Conservation (phyloP, 495 filamentous ascomycete species). For the Podospora comata region DNA sequence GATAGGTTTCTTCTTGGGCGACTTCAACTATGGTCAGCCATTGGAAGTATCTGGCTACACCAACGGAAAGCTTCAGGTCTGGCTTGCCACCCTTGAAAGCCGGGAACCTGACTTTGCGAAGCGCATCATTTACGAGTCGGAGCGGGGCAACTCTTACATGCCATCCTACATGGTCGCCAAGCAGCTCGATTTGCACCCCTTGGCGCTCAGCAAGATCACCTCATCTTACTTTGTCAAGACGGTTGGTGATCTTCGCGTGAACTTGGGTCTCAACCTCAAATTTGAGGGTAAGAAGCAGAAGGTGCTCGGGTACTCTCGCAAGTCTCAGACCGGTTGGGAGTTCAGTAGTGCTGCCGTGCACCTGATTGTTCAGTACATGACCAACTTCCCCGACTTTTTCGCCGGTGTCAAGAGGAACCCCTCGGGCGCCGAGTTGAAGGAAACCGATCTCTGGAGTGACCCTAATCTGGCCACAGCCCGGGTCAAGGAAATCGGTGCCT, state of each 20-base stretch:
- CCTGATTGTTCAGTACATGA: constrained; percentile 84
- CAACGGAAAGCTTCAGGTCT: constrained; percentile 69
- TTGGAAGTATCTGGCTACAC: constrained; percentile 75
- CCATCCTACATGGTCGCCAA: constrained; percentile 85
- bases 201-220: constrained; percentile 92
- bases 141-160: constrained; percentile 67
- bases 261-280: constrained; percentile 93
- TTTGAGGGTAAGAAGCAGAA: constrained; percentile 94
- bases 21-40: constrained; percentile 88
- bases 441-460: constrained; percentile 82
- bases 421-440: constrained; percentile 46
- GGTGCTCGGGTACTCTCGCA: constrained; percentile 91
- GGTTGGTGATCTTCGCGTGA: constrained; percentile 69
- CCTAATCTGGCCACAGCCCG: constrained; percentile 60
- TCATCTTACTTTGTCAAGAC: constrained; percentile 84
- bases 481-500: constrained; percentile 83
- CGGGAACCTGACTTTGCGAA: constrained; percentile 80
- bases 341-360: constrained; percentile 82
- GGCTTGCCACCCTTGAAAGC: constrained; percentile 62
- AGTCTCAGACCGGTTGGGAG: constrained; percentile 83
- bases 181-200: constrained; percentile 73
- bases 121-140: constrained; percentile 63
- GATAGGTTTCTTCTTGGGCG: constrained; percentile 91
- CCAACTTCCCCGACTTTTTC: constrained; percentile 91
- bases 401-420: constrained; percentile 72